Conservation (phyloP, 2,329 filamentous ascomycete genomes). For the Beauveria pseudobassiana region DNA sequence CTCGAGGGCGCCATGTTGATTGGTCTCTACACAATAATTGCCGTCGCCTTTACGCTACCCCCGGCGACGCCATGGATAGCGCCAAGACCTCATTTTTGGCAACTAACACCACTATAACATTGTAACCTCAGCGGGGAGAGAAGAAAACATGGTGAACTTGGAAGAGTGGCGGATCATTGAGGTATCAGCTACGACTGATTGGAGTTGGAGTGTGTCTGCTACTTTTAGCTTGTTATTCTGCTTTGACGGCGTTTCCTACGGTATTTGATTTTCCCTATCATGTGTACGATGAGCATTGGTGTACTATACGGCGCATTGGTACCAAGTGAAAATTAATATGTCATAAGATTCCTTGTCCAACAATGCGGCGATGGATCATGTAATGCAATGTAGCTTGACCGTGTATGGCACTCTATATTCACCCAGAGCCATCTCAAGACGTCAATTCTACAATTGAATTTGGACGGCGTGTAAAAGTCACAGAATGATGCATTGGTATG, state of each 20-base stretch:
- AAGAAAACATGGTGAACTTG: neutral
- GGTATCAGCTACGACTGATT: neutral
- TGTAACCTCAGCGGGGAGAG: no score
- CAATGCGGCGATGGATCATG: neutral
- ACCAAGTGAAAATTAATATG: neutral
- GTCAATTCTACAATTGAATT: neutral
- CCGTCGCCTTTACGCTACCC: slow-evolving; percentile 51
- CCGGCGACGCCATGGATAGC: slow-evolving; percentile 38
- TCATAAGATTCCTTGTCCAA: neutral
- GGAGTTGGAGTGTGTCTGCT: neutral
- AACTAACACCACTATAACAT: neutral
- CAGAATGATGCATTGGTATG: neutral
- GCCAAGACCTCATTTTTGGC: slow-evolving; percentile 12
- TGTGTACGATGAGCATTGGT: neutral
- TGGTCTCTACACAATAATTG: slow-evolving; percentile 51
- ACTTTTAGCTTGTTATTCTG: neutral
- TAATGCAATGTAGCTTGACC: neutral
- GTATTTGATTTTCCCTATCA: neutral
- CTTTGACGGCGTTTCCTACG: neutral
- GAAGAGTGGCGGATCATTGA: neutral
- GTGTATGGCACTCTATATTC: neutral
- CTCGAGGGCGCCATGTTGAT: slow-evolving; percentile 67
- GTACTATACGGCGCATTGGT: neutral
- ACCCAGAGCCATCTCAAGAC: neutral
- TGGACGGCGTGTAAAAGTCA: neutral